Conservation (phyloP, 2,329 filamentous ascomycete species). For the Alternaria solani region DNA sequence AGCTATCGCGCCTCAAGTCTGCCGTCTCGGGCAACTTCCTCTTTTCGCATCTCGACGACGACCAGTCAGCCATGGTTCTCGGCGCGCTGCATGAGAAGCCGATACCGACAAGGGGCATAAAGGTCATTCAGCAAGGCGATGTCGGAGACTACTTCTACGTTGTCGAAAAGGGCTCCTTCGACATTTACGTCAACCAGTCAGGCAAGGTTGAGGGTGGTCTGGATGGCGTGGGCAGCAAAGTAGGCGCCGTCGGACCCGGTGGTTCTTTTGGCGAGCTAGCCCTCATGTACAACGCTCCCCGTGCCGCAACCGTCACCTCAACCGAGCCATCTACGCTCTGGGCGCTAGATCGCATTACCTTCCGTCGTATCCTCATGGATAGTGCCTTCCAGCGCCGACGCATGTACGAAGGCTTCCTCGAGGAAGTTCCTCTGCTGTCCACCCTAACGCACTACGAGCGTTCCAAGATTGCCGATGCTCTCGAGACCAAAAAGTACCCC, state of each 20-base stretch:
- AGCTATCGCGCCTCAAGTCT: conserved; percentile 77
- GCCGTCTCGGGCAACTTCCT: conserved; percentile 92
- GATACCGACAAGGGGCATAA: conserved; percentile 86
- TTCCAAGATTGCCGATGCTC: conserved; percentile 94
- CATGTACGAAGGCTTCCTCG: conserved; percentile 97
- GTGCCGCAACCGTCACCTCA: conserved; percentile 91
- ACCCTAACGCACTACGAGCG: conserved; percentile 90
- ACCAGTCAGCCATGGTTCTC: conserved; percentile 85
- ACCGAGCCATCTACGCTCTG: conserved; percentile 85
- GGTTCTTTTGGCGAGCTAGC: conserved; percentile 97
- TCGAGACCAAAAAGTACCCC: conserved; percentile 88
- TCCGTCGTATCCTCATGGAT: conserved; percentile 98
- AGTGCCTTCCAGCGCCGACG: conserved; percentile 93
- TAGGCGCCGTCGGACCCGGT: conserved; percentile 82
- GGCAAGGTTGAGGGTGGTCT: conserved; percentile 81
- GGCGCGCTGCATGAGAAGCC: conserved; percentile 93
- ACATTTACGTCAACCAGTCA: conserved; percentile 84
- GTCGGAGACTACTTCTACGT: conserved; percentile 98
- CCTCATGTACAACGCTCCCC: conserved; percentile 97
- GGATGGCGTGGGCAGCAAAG: conserved; percentile 83
- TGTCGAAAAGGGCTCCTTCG: conserved; percentile 88
- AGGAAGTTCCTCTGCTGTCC: conserved; percentile 86
- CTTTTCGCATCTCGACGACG: conserved; percentile 93
- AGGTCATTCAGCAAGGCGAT: conserved; percentile 96
- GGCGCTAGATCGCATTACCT: conserved; percentile 94